Base-by-base conservation (phyloP, 768 basidiomycete species). In the Dendrothele bispora region DNA sequence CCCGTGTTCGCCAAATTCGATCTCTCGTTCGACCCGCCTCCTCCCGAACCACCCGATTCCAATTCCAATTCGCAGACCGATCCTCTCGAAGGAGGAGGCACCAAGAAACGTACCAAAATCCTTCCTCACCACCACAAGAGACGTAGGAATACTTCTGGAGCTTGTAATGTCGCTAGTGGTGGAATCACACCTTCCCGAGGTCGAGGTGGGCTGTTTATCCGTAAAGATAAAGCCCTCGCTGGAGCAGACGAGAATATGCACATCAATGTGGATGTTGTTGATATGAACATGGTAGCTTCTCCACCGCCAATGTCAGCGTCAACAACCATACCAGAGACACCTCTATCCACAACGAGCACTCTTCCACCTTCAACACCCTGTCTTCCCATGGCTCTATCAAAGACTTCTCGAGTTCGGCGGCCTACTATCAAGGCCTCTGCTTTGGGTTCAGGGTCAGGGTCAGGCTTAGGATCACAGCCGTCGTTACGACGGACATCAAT, bases 61-160 rank as follows among this genome's bases (percentile, higher is more conserved):
- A 62, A 69, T 12, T 65, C 66, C 15, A n/a, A 25, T 11, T 26
- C 24, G 7, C 38, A 36, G 22, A 40, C 62, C 4, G 74, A 76
- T 46, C 72, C 69, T 0, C 68, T 72, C 38, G 71, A 74, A 51
- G 48, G 61, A 28, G 71, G 65, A 38, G 68, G 72, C 25, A 69
- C 74, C 29, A 67, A 69, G 38, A 75, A 80, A 55, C 73, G 72
- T 42, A 70, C 73, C 41, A 82, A 83, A 48, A 75, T 80, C 39
- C 74, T 80, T 55, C 63, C 84, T 46, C 84, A 83, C 66, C 75
- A 75, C 51, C 70, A 78, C 40, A 77, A 72, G 54, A 70, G 79
- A 14, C 61, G 60, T 11, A 47, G 55, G 39, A 58, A 57, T 52
- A 42, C 68, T 58, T 42, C 27, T 57, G 45, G 65, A 67, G n/a